Evolutionary conservation across 176 grass and related monocot species (phyloP).

Genomic region (Eragrostis curvula): DNA sequence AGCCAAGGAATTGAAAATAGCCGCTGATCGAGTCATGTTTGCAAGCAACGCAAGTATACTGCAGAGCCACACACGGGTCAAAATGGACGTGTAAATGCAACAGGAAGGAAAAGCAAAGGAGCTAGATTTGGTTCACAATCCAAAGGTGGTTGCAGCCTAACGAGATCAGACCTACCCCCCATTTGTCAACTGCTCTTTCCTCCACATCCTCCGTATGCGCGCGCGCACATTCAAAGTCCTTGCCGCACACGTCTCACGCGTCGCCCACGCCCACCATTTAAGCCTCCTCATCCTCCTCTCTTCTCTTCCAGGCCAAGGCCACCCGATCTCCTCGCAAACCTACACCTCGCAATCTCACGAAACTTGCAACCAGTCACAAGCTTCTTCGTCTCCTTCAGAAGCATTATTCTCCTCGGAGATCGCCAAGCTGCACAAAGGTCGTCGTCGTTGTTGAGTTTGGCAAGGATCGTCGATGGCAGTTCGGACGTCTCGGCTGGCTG

Average conservation of each 20-base stretch:
- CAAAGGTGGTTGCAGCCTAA: conserved; percentile 47
- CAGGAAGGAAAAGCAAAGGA: not conserved
- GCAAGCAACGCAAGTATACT: not conserved
- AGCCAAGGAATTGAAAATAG: not conserved
- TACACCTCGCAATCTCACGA: not conserved
- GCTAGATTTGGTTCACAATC: conserved; percentile 44
- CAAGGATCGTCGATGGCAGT: not conserved
- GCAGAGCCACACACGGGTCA: conserved; percentile 4
- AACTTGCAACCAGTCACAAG: not conserved
- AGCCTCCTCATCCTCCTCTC: conserved; percentile 6
- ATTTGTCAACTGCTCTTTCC: conserved; percentile 40
- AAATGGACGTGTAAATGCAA: conserved; percentile 19
- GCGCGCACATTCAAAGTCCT: conserved; percentile 50
- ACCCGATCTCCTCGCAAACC: not conserved
- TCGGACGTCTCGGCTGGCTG: not conserved
- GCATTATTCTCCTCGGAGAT: not conserved
- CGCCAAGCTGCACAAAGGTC: not conserved
- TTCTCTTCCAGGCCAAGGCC: not conserved
- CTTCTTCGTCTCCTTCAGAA: not conserved
- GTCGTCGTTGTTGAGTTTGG: not conserved
- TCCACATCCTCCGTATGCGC: not conserved
- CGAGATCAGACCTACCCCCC: conserved; percentile 52
- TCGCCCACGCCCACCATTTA: conserved; percentile 35
- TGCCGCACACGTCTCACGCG: conserved; percentile 49
- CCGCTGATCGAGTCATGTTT: not conserved